Conservation (phyloP, 805 yeast species). For the Lipomyces lipofer region DNA sequence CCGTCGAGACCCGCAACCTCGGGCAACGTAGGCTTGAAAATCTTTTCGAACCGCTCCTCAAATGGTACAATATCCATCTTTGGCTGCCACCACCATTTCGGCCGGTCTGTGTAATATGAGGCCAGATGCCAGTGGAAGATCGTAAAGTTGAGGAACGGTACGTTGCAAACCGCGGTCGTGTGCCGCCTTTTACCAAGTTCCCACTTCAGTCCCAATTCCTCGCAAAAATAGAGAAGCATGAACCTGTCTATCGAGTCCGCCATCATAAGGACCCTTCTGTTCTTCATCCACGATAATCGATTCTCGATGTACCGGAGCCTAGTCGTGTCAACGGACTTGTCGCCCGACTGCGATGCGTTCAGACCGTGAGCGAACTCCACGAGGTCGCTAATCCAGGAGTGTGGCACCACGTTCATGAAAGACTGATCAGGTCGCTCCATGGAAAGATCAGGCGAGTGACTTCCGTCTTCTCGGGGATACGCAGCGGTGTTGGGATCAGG, state of each 20-base stretch:
- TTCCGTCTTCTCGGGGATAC: slow-evolving; percentile 5
- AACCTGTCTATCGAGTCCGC: slow-evolving; percentile 28
- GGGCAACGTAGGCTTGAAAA: not conserved
- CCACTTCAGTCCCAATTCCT: slow-evolving; percentile 7
- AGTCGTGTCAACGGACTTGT: not conserved
- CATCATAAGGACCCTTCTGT: slow-evolving; percentile 20
- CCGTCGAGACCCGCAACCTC: slow-evolving; percentile 4
- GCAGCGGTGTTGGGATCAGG: slow-evolving; percentile 9
- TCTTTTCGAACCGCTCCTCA: slow-evolving; percentile 11
- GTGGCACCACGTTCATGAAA: slow-evolving; percentile 8
- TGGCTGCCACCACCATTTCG: slow-evolving; percentile 18
- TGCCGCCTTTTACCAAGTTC: slow-evolving; percentile 7
- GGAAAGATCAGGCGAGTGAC: not conserved
- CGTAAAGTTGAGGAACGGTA: slow-evolving; percentile 15
- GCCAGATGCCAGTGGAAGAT: slow-evolving; percentile 17
- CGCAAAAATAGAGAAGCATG: slow-evolving; percentile 9
- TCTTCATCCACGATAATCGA: slow-evolving; percentile 12
- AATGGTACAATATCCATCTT: slow-evolving; percentile 10
- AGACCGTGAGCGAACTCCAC: not conserved
- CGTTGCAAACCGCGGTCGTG: slow-evolving; percentile 6
- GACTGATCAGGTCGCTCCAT: not conserved
- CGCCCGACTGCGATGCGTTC: not conserved
- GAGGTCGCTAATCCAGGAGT: slow-evolving; percentile 10
- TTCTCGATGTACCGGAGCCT: not conserved
- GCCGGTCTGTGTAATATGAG: slow-evolving; percentile 5